phyloP scores from a whole-genome alignment of 345 rosid genomes.

The Gossypium australe region DNA sequence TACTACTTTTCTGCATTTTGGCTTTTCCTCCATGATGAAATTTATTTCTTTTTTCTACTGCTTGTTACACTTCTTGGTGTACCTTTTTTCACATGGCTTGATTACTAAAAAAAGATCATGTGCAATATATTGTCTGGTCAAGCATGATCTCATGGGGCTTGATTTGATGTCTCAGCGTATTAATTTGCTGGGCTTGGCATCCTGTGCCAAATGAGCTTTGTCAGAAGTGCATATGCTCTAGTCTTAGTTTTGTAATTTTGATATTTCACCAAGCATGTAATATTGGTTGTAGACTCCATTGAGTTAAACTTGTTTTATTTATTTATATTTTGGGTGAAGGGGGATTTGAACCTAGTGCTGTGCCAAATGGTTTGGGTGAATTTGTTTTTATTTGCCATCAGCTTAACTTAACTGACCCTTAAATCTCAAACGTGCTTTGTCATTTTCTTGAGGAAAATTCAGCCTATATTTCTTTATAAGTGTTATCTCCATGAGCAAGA shows the following conservation, averaged over 20 bases:
- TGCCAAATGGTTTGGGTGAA: not conserved
- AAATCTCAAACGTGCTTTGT: not conserved
- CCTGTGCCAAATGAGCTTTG: not conserved
- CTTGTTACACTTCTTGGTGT: not conserved
- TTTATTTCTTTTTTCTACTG: not conserved
- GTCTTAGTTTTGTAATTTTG: not conserved
- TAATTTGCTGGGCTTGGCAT: not conserved
- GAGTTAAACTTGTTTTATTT: not conserved
- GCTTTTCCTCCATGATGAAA: not conserved
- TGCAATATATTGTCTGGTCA: not conserved
- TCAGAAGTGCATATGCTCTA: not conserved
- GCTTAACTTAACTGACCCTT: constrained; percentile 4
- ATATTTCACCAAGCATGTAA: not conserved
- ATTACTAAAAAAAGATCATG: not conserved
- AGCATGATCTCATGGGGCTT: not conserved
- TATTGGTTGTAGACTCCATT: not conserved
- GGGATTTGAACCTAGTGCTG: not conserved
- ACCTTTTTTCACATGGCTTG: constrained; percentile 1
- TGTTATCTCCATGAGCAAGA: not conserved
- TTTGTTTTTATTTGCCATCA: not conserved
- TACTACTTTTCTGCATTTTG: not conserved
- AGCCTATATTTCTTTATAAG: not conserved
- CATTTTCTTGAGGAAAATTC: not conserved
- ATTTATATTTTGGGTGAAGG: not conserved
- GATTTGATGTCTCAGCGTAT: not conserved